A percentile compares a stretch with the other conserved stretches of the same genome.
Conservation (phyloP, 129 eudicot genomes). For the Pseudognaphalium luteoalbum region DNA sequence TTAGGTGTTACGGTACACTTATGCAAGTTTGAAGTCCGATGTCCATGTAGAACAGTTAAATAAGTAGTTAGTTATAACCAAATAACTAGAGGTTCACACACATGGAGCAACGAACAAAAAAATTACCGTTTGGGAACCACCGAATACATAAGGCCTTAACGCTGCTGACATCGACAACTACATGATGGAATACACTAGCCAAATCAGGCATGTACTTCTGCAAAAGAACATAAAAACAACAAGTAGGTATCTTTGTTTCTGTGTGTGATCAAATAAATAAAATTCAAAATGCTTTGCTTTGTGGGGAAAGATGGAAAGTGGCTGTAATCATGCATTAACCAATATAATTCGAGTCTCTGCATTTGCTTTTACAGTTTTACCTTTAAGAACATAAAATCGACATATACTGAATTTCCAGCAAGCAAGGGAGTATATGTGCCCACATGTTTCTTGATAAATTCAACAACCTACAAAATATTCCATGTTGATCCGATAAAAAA, state of each 20-base stretch:
- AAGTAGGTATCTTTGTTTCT: not conserved
- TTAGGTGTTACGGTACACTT: constrained; percentile 1
- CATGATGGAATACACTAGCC: constrained; percentile 84
- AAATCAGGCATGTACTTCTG: constrained; percentile 98
- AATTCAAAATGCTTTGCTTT: not conserved
- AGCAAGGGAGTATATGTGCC: constrained; percentile 49
- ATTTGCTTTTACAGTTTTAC: constrained; percentile 17
- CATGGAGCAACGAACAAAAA: not conserved
- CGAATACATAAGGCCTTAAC: constrained; percentile 86
- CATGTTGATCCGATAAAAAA: not conserved
- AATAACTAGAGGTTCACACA: not conserved
- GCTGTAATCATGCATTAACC: not conserved
- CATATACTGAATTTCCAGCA: constrained; percentile 42
- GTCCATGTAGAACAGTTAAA: not conserved
- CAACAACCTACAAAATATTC: constrained; percentile 29
- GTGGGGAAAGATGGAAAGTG: not conserved
- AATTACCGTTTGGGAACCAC: constrained; percentile 86
- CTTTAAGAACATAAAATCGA: constrained; percentile 43
- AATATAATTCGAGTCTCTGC: not conserved
- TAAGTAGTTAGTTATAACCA: not conserved
- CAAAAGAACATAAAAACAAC: constrained; percentile 14
- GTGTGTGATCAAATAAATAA: constrained; percentile 13
- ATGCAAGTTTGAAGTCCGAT: not conserved
- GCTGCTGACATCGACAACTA: constrained; percentile 90
- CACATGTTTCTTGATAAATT: constrained; percentile 38